Base-by-base conservation (phyloP, 2,329 filamentous ascomycete genomes). In the Microdochium paspali region DNA sequence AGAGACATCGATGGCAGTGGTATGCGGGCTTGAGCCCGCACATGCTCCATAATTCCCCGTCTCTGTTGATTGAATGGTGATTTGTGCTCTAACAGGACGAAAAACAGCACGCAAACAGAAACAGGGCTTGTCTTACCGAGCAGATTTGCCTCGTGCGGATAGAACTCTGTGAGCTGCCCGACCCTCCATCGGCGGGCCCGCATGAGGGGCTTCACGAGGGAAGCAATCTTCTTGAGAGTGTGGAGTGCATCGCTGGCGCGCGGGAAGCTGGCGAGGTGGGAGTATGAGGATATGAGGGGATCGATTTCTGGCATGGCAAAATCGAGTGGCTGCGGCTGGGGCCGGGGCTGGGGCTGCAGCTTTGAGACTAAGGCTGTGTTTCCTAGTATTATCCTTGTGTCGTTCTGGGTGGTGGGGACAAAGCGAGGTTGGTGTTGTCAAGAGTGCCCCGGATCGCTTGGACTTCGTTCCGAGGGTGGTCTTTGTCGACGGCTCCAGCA, bases 161-260 rank as follows among this genome's bases (percentile, higher is more conserved):
- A 86, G 66, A 97, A 95, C 63, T 97, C 91, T 44, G 83, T 81
- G 15, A 97, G 75, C 44, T 86, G 79, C 24, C 77, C 75, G 28
- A 97, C 87, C 52, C 73, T 84, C 87, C 90, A 97, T 47, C 76
- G 76, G 40, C 87, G 80, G 44, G 88, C 88, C 53, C 89, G 78
- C 90, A 97, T 97, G 52, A 97, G 87, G 18, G 91, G 91, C 64
- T 95, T 96, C 51, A 96, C 90, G 49, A 94, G 68, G 24, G 90
- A 95, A 2, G 89, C 89, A 35, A 94, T 76, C 65, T 86, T 90
- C 58, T 82, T 85, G 23, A 97, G 74, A 49, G 79, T 80, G 30
- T 79, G 66, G 18, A 79, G 60, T 13, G 76, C 76, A 49, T 79
- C 75, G 15, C 62, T 58, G 20, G 72, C 68, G 2, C 73, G 69